phyloP scores from a whole-genome alignment of 805 yeast species.

The Candida methanosorbosa region DNA sequence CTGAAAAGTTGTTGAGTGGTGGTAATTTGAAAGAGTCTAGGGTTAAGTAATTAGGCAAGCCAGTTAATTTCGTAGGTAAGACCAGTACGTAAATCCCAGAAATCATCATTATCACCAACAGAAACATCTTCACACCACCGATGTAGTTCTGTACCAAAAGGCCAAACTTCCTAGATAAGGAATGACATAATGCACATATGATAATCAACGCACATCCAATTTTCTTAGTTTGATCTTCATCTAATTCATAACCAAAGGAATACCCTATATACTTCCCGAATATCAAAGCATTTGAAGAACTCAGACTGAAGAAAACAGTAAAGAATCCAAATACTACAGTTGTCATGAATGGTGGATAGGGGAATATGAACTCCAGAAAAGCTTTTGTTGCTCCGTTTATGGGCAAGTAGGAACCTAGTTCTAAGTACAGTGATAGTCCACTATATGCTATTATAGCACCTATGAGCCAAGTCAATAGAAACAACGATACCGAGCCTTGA shows the following conservation, averaged over 20 bases:
- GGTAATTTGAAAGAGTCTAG: constrained; percentile 8
- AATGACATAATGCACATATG: constrained; percentile 24
- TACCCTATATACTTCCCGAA: constrained; percentile 40
- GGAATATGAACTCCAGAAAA: constrained; percentile 53
- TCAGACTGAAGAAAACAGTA: constrained; percentile 32
- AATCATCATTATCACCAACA: constrained; percentile 27
- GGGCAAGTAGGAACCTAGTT: constrained; percentile 59
- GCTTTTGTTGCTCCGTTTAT: constrained; percentile 63
- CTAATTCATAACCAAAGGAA: constrained; percentile 27
- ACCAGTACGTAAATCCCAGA: constrained; percentile 33
- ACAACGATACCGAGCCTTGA: constrained; percentile 51
- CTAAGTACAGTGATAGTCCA: constrained; percentile 53
- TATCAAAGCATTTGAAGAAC: constrained; percentile 36
- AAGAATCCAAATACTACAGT: constrained; percentile 33
- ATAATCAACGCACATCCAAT: constrained; percentile 10
- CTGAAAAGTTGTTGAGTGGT: constrained; percentile 18
- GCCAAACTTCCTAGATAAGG: constrained; percentile 33
- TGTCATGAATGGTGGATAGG: constrained; percentile 38
- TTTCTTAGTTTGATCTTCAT: constrained; percentile 16
- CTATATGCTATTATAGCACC: constrained; percentile 51
- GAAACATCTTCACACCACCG: constrained; percentile 33
- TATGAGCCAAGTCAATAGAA: constrained; percentile 47
- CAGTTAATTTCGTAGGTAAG: constrained; percentile 22
- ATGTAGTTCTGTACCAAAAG: constrained; percentile 32
- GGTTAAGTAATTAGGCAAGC: constrained; percentile 11